phyloP scores from a whole-genome alignment of 140 eudicot genomes.

The Artemisia princeps region DNA sequence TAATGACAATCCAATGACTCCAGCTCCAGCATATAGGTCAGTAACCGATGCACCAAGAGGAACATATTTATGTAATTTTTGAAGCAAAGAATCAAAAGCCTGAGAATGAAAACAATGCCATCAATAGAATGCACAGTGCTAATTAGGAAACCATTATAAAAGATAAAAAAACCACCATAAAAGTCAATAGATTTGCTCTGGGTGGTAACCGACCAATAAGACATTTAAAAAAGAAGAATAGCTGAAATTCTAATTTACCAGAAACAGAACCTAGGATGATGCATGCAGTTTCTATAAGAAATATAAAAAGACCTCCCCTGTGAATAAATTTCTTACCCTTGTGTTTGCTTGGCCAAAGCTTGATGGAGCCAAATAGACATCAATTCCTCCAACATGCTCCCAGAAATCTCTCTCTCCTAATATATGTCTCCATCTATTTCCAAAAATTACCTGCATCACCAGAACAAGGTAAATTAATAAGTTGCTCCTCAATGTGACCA shows the following conservation, averaged over 20 bases:
- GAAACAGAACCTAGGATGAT: neutral
- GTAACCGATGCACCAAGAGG: constrained; percentile 82
- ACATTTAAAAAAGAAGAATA: constrained; percentile 9
- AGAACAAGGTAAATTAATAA: neutral
- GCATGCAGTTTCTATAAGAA: neutral
- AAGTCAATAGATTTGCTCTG: neutral
- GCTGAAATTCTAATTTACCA: neutral
- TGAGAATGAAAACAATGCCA: constrained; percentile 26
- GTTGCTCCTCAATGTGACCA: constrained; percentile 5
- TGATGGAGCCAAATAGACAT: constrained; percentile 82
- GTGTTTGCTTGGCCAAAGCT: constrained; percentile 98
- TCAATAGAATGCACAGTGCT: constrained; percentile 13
- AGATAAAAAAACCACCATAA: neutral
- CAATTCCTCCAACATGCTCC: constrained; percentile 97
- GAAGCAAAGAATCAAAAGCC: constrained; percentile 92
- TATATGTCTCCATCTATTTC: constrained; percentile 95
- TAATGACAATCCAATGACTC: constrained; percentile 84
- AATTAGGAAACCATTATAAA: constrained; percentile 14
- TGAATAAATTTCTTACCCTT: constrained; percentile 40
- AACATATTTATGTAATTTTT: constrained; percentile 75
- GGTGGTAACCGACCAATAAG: constrained; percentile 2
- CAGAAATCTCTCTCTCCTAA: constrained; percentile 89
- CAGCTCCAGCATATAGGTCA: constrained; percentile 97
- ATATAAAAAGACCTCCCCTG: neutral
- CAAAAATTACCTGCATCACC: constrained; percentile 71